Conservation (phyloP, 345 rosid species). For the Hypericum androsaemum region DNA sequence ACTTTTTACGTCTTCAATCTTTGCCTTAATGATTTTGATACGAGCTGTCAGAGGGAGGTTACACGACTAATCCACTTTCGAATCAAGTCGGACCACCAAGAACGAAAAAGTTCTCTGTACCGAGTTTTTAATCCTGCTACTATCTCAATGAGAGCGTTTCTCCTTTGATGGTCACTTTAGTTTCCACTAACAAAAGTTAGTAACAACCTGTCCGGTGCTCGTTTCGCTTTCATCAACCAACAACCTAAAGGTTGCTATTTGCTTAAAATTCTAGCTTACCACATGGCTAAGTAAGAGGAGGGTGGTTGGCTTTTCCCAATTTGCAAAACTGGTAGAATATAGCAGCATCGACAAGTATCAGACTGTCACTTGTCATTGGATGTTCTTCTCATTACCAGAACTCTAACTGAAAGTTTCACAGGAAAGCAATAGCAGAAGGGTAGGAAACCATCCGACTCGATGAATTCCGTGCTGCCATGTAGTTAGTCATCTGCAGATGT, state of each 20-base stretch:
- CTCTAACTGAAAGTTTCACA: slow-evolving; percentile 2
- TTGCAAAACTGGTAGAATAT: slow-evolving; percentile 1
- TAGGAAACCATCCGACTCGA: not conserved
- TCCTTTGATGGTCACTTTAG: slow-evolving; percentile 1
- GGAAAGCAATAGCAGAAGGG: too few relatives aligned
- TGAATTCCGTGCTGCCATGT: not conserved
- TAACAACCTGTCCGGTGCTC: slow-evolving; percentile 10
- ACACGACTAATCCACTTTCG: too few relatives aligned
- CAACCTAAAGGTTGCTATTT: slow-evolving; percentile 17
- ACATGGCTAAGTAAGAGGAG: slow-evolving; percentile 9
- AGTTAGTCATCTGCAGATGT: not conserved
- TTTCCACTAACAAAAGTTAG: not conserved
- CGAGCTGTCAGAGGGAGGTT: too few relatives aligned
- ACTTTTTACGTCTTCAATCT: too few relatives aligned
- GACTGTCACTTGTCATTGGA: slow-evolving; percentile 4
- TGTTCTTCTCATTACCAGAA: slow-evolving; percentile 2
- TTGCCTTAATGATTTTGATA: too few relatives aligned
- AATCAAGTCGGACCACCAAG: too few relatives aligned
- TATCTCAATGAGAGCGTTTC: not conserved
- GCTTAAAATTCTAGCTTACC: not conserved
- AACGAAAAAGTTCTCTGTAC: too few relatives aligned
- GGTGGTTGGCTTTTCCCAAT: slow-evolving; percentile 19
- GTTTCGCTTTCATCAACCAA: slow-evolving; percentile 10
- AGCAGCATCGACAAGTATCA: slow-evolving; percentile 1
- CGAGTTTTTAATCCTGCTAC: too few relatives aligned